phyloP scores from a whole-genome alignment of 2,329 filamentous ascomycete species.

The Diaporthe caulivora region DNA sequence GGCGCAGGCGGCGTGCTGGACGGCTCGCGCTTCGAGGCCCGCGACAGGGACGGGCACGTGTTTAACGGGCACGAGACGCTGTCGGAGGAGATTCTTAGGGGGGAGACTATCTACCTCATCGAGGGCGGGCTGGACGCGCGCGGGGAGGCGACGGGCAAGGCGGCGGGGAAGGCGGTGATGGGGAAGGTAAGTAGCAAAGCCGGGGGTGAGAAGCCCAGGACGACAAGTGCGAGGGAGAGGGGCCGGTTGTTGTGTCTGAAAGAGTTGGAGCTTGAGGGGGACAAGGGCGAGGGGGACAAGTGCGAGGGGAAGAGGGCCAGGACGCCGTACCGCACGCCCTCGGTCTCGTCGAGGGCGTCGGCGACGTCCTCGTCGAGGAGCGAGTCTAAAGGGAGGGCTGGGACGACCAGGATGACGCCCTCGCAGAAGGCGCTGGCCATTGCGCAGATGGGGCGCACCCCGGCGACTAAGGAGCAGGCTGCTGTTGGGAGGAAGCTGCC shows the following conservation, averaged over 20 bases:
- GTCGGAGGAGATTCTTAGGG: conserved; percentile 16
- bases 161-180: not conserved
- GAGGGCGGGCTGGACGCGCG: conserved; percentile 21
- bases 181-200: not conserved
- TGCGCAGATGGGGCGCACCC: not conserved
- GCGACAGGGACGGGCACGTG: conserved; percentile 31
- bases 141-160: not conserved
- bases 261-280: not conserved
- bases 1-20: conserved; percentile 21
- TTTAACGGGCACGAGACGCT: conserved; percentile 29
- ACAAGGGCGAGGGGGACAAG: not conserved
- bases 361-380: conserved; percentile 16
- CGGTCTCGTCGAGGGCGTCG: conserved; percentile 26
- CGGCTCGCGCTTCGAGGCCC: conserved; percentile 31
- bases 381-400: not conserved
- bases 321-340: conserved; percentile 21
- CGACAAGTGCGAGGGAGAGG: not conserved
- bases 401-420: conserved; percentile 27
- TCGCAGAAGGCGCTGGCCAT: conserved; percentile 33
- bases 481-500: not conserved
- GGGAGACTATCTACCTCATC: conserved; percentile 30
- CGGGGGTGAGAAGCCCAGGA: not conserved
- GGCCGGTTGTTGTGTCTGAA: conserved; percentile 9
- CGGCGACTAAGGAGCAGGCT: not conserved
- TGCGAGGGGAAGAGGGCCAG: not conserved